phyloP scores from a whole-genome alignment of 2,329 filamentous ascomycete species.

The Trichoderma afroharzianum region DNA sequence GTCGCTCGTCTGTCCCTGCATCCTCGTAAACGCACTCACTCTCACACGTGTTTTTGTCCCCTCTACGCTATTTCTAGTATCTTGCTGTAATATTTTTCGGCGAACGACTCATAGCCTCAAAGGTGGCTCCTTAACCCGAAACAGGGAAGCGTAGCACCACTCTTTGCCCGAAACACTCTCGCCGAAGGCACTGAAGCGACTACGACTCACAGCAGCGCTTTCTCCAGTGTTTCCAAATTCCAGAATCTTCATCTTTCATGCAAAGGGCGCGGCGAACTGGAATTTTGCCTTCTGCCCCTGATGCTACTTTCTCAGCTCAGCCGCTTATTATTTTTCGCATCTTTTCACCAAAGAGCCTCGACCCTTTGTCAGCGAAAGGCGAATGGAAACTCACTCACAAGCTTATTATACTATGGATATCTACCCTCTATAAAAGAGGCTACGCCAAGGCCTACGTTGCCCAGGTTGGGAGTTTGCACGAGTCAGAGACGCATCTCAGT shows the following conservation, averaged over 20 bases:
- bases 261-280: too few species aligned
- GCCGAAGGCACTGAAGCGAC: background rate
- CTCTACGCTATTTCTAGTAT: background rate
- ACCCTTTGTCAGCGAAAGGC: background rate
- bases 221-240: background rate
- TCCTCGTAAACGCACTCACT: too few species aligned
- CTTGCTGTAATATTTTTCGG: background rate
- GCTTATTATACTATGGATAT: background rate
- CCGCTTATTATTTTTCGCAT: background rate
- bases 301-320: background rate
- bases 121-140: background rate
- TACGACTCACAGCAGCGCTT: background rate
- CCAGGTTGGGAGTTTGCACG: background rate
- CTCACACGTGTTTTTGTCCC: background rate
- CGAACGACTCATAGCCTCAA: background rate
- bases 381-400: background rate
- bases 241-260: background rate
- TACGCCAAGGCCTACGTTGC: background rate
- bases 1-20: background rate
- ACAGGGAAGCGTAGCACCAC: background rate
- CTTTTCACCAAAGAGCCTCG: background rate
- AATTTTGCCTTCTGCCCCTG: background rate
- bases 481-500: background rate
- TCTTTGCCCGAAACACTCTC: background rate
- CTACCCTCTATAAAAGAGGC: background rate